Base-by-base conservation (phyloP, 495 filamentous ascomycete species). In the Xylaria intraflava region DNA sequence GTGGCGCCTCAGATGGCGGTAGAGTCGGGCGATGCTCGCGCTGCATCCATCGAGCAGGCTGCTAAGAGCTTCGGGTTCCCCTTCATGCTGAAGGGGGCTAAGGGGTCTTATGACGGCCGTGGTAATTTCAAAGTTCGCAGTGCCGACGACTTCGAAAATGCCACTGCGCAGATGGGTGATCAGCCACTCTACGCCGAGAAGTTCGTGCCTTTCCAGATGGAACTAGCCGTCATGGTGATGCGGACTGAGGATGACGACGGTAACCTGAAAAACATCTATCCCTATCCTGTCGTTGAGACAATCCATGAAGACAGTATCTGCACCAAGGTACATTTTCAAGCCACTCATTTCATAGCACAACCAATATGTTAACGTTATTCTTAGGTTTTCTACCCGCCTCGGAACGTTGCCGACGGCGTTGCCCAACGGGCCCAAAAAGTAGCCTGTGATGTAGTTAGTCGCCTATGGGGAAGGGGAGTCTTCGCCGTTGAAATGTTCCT, bases 401-500 rank as follows among this genome's bases (percentile, higher is more conserved):
- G 90, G 46, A 76, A 77, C 42, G 80, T 94, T n/a, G 69, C 82
- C 6, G 72, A 79, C 2, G 66, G 69, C 2, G 77, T 84, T 51
- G 79, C 79, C 51, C 69, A 80, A 57, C 65, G 78, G 49, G 91
- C 91, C 2, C 85, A 89, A 64, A 77, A 85, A 17, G 72, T 96
- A 9, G 93, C 91, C 22, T 78, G 83, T 53, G 82, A 83, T 51
- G 91, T 91, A 17, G 81, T 96, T 47, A 79, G 78, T 39, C 82
- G 80, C 9, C 85, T 98, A 56, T 82, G 83, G 72, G 93, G 93
- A 44, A 86, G 91, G 58, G 93, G 93, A 53, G 86, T 95, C 29
- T 98, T 96, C 69, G 93, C 92, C 0, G 91, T 97, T 0, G 93
- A 98, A 69, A 88, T 97, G 85, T 98, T 97, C 69, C 74, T 96